A percentile compares a stretch with the other conserved stretches of the same genome.
phyloP scores from a whole-genome alignment of 2,329 filamentous ascomycete species.

The Colletotrichum lindemuthianum region DNA sequence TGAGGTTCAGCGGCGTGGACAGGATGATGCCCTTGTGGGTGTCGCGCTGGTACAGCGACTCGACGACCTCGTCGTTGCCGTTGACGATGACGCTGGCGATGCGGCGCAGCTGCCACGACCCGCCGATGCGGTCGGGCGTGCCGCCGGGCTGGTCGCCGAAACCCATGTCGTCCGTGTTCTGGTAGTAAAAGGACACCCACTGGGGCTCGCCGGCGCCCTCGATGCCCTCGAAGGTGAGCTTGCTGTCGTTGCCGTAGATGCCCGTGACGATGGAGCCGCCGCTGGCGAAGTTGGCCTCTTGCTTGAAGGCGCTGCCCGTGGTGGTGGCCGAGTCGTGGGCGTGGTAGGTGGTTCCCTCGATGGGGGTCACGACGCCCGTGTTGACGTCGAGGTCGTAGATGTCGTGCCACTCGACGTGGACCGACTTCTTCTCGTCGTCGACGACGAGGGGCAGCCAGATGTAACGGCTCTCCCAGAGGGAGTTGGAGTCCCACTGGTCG shows the following conservation, averaged over 20 bases:
- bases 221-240: conserved; percentile 55
- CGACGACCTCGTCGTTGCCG: conserved; percentile 52
- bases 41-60: conserved; percentile 63
- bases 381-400: conserved; percentile 63
- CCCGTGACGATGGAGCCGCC: conserved; percentile 58
- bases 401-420: conserved; percentile 62
- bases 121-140: conserved; percentile 67
- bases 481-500: conserved; percentile 62
- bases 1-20: conserved; percentile 65
- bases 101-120: conserved; percentile 67
- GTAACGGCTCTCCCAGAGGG: conserved; percentile 64
- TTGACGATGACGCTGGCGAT: conserved; percentile 71
- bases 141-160: conserved; percentile 67
- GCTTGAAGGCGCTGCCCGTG: conserved; percentile 56
- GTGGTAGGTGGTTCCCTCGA: conserved; percentile 59
- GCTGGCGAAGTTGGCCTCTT: conserved; percentile 62
- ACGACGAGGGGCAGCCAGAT: conserved; percentile 65
- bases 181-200: conserved; percentile 67
- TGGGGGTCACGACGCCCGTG: conserved; percentile 57
- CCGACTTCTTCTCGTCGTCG: conserved; percentile 58
- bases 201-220: conserved; percentile 58
- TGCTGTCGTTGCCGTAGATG: conserved; percentile 64
- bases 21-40: conserved; percentile 67
- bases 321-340: conserved; percentile 52
- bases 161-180: conserved; percentile 70